Conservation (phyloP, 768 basidiomycete species). For the Rhizopogon vinicolor region DNA sequence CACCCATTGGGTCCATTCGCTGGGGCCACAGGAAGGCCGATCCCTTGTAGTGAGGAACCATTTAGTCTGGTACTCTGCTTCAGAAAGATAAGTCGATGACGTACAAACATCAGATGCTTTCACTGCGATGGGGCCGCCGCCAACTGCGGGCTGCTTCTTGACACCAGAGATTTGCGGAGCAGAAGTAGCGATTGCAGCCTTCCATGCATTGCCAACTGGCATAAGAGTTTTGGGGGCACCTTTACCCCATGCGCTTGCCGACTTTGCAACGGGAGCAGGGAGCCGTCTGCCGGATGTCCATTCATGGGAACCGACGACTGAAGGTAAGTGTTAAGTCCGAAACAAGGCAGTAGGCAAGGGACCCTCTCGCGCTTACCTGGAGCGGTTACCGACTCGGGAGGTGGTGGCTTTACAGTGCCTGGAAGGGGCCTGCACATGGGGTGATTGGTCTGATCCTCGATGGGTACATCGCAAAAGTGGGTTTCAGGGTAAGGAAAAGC, state of each 20-base stretch:
- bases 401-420: slow-evolving; percentile 19
- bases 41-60: neutral
- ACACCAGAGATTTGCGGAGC: neutral
- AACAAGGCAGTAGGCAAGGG: slow-evolving; percentile 4
- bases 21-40: neutral
- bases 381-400: slow-evolving; percentile 17
- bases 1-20: slow-evolving; percentile 3
- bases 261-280: neutral
- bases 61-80: neutral
- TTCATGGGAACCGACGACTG: slow-evolving; percentile 25
- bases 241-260: slow-evolving; percentile 14
- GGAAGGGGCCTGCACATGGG: slow-evolving; percentile 43
- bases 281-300: slow-evolving; percentile 19
- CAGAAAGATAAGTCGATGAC: slow-evolving; percentile 1
- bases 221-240: slow-evolving; percentile 13
- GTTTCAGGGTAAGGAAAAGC: slow-evolving; percentile 37
- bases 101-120: slow-evolving; percentile 25
- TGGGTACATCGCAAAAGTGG: slow-evolving; percentile 33
- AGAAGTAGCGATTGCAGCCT: slow-evolving; percentile 5
- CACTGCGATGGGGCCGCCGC: slow-evolving; percentile 20
- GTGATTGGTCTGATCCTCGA: slow-evolving; percentile 32
- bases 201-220: slow-evolving; percentile 19
- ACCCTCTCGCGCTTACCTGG: slow-evolving; percentile 22
- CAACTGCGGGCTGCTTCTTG: slow-evolving; percentile 20
- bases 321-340: neutral